Evolutionary conservation across 2,329 filamentous ascomycete species (phyloP).

Genomic region (Elsinoe fawcettii): DNA sequence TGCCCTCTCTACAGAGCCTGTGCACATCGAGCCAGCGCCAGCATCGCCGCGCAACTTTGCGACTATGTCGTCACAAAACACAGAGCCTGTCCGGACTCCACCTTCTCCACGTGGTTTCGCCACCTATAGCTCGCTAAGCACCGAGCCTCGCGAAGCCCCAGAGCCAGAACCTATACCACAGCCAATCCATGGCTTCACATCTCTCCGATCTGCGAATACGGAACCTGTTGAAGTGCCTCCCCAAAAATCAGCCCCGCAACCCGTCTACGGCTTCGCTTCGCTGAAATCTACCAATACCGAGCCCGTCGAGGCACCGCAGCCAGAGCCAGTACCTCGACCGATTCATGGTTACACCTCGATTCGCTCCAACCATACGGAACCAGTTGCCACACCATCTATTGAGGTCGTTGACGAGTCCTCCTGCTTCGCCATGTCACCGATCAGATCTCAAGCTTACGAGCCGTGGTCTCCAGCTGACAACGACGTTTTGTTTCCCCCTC

Average conservation of each 20-base stretch:
- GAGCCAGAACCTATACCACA: constrained; percentile 4
- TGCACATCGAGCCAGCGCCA: neutral
- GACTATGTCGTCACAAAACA: constrained; percentile 37
- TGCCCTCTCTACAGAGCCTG: constrained; percentile 31
- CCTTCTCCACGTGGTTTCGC: constrained; percentile 32
- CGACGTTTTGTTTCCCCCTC: constrained; percentile 9
- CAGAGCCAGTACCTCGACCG: constrained; percentile 15
- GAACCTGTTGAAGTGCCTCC: constrained; percentile 20
- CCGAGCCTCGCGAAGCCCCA: constrained; percentile 8
- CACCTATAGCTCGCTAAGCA: constrained; percentile 37
- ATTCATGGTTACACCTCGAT: constrained; percentile 19
- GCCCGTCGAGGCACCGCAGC: constrained; percentile 20
- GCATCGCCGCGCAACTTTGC: constrained; percentile 32
- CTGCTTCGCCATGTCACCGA: constrained; percentile 14
- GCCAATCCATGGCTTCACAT: constrained; percentile 21
- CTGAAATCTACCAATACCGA: constrained; percentile 27
- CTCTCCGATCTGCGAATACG: constrained; percentile 26
- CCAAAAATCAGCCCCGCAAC: neutral
- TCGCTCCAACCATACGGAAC: constrained; percentile 11
- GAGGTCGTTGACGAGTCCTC: constrained; percentile 8
- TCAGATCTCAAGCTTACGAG: constrained; percentile 21
- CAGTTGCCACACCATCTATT: neutral
- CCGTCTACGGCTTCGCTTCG: constrained; percentile 22
- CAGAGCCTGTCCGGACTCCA: constrained; percentile 2
- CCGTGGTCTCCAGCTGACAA: constrained; percentile 18